A percentile compares a stretch with the other conserved stretches of the same genome.
These are phyloP conservation scores for Mollisiaceae sp. DNA, from an alignment of 2,329 filamentous ascomycete species.

Conservation along the genomic window DNA sequence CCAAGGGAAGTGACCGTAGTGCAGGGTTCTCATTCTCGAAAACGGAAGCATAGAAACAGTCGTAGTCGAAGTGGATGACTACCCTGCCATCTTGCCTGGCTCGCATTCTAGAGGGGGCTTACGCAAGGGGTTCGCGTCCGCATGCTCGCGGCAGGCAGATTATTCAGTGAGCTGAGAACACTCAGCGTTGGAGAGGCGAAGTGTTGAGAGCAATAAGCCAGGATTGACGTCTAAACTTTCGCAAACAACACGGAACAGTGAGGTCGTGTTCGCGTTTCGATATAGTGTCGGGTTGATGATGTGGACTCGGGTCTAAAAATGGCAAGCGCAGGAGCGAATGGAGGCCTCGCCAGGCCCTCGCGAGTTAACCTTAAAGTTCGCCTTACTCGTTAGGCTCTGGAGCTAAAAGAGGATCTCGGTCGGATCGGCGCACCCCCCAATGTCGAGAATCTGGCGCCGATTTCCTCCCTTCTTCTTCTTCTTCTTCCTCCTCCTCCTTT, in stretches of 20 bases:
- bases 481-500: background rate
- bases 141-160: constrained; percentile 19
- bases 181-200: constrained; percentile 2
- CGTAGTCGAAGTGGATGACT: constrained; percentile 73
- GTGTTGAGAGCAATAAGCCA: background rate
- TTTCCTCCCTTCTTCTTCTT: background rate
- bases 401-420: background rate
- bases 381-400: background rate
- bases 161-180: constrained; percentile 3
- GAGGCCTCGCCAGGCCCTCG: no score
- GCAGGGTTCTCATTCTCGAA: constrained; percentile 81
- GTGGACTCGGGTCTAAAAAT: background rate
- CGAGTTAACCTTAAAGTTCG: no score
- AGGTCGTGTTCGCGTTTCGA: no score
- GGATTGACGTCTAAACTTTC: no score
- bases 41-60: constrained; percentile 91
- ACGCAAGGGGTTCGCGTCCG: constrained; percentile 19
- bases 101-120: constrained; percentile 8
- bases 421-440: background rate
- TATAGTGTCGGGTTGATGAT: background rate
- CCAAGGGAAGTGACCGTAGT: constrained; percentile 75
- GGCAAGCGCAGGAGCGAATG: no score
- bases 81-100: constrained; percentile 27
- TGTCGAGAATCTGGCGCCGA: constrained; percentile 1
- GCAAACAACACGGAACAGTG: no score